phyloP scores from a whole-genome alignment of 2,329 filamentous ascomycete species.

The Fusarium penzigii region DNA sequence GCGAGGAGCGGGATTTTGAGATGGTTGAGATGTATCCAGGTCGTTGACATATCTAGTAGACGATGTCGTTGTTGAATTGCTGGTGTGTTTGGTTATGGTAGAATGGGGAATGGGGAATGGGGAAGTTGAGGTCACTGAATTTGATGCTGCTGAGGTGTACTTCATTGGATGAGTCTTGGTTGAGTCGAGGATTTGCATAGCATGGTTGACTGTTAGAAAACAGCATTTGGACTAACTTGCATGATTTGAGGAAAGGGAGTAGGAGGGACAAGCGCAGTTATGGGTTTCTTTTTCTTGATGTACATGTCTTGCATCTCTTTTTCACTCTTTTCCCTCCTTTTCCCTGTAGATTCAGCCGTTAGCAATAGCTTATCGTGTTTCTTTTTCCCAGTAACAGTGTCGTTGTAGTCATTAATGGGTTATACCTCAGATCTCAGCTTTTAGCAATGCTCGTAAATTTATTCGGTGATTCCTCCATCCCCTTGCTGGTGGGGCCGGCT shows the following conservation, averaged over 20 bases:
- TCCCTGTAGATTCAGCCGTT: background rate
- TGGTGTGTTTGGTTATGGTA: background rate
- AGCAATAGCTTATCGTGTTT: background rate
- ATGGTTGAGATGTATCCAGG: background rate
- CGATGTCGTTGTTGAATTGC: background rate
- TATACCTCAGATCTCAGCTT: background rate
- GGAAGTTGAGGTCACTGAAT: background rate
- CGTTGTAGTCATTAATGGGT: background rate
- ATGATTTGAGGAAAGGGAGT: background rate
- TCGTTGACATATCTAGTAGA: background rate
- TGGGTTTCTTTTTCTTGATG: too few relatives aligned
- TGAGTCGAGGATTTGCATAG: constrained; percentile 1
- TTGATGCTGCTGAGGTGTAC: background rate
- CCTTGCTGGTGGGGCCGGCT: constrained; percentile 16
- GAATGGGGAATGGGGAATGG: too few relatives aligned
- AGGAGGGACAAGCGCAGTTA: background rate
- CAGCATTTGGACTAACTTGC: background rate
- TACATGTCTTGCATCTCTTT: too few relatives aligned
- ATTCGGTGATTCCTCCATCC: constrained; percentile 11
- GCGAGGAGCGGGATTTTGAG: constrained; percentile 25
- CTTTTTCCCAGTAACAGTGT: background rate
- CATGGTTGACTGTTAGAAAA: background rate
- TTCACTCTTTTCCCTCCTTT: too few relatives aligned
- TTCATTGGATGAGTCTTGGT: background rate
- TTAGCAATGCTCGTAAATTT: constrained; percentile 11